These are phyloP conservation scores for Peronospora farinosa DNA, from an alignment of 352 stramenopile species.

Conservation along the genomic window DNA sequence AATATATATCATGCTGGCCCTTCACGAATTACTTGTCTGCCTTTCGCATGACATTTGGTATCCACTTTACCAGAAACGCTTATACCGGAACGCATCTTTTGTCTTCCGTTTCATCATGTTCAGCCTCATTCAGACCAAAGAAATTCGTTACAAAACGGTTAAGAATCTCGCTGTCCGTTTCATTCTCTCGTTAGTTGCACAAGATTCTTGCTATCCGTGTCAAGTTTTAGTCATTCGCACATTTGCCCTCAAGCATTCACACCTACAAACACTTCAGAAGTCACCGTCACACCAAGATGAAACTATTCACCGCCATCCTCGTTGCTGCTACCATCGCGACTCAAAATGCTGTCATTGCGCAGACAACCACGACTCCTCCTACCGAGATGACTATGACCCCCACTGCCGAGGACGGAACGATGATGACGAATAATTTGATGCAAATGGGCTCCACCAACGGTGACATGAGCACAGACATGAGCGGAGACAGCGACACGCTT, in stretches of 20 bases:
- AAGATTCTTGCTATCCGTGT: neutral
- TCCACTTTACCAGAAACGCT: constrained; percentile 4
- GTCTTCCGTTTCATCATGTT: neutral
- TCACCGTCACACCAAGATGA: constrained; percentile 19
- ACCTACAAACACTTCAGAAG: constrained; percentile 15
- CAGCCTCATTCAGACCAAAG: neutral
- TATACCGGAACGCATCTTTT: neutral
- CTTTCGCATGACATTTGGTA: neutral
- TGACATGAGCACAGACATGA: neutral
- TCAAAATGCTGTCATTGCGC: constrained; percentile 7
- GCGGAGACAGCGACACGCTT: neutral
- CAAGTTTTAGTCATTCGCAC: constrained; percentile 23
- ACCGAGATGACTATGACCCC: neutral
- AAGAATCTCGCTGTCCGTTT: constrained; percentile 21
- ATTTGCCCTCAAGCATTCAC: constrained; percentile 24
- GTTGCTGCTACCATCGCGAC: constrained; percentile 17
- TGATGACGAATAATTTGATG: neutral
- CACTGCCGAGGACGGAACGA: neutral
- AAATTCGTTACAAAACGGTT: constrained; percentile 16
- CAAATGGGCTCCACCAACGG: neutral
- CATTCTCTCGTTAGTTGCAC: neutral
- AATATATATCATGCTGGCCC: no score
- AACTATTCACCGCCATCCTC: constrained; percentile 28
- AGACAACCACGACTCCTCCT: neutral
- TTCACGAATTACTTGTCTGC: no score